A percentile compares a stretch with the other conserved stretches of the same genome.
Conservation (phyloP, 2,329 filamentous ascomycete species). For the Penicillium fuscoglaucum region DNA sequence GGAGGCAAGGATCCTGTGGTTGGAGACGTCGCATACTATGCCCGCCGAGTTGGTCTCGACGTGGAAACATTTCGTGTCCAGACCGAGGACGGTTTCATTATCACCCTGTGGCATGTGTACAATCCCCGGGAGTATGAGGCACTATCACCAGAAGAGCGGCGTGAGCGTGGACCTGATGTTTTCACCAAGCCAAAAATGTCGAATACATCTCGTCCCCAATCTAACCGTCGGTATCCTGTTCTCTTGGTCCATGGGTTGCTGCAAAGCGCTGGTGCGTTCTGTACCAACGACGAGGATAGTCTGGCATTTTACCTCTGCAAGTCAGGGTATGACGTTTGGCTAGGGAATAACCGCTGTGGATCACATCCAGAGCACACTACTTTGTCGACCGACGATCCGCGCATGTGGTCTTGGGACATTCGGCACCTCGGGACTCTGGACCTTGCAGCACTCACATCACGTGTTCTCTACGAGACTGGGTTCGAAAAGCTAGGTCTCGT, state of each 20-base stretch:
- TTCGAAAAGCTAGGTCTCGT: constrained; percentile 81
- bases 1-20: constrained; percentile 76
- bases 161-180: constrained; percentile 59
- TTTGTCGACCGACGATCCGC: constrained; percentile 71
- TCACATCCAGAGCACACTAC: constrained; percentile 74
- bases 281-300: constrained; percentile 84
- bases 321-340: constrained; percentile 90
- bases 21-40: constrained; percentile 83
- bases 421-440: constrained; percentile 91
- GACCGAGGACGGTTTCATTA: constrained; percentile 91
- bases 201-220: constrained; percentile 28
- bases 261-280: constrained; percentile 85
- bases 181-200: constrained; percentile 53
- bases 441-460: constrained; percentile 74
- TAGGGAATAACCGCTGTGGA: constrained; percentile 90
- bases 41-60: constrained; percentile 81
- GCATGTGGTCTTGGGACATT: constrained; percentile 98
- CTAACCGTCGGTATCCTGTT: constrained; percentile 64
- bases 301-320: constrained; percentile 92
- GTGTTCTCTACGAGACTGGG: constrained; percentile 77
- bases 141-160: constrained; percentile 47
- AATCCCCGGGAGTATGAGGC: constrained; percentile 72
- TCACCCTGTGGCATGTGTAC: constrained; percentile 86
- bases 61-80: constrained; percentile 80
- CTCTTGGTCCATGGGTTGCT: constrained; percentile 85